phyloP scores from a whole-genome alignment of 768 basidiomycete species.

The Lentinula sp. region DNA sequence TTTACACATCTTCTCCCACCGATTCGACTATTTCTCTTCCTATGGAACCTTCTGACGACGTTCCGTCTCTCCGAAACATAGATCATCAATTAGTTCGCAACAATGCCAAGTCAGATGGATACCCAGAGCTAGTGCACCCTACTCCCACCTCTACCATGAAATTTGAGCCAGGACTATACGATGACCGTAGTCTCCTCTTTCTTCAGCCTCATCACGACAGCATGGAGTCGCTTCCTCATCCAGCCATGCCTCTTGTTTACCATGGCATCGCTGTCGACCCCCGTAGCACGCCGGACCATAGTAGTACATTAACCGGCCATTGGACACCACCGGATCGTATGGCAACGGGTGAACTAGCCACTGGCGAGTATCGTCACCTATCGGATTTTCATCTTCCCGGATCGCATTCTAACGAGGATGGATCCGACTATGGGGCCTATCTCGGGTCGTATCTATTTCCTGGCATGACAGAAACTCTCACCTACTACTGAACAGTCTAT shows the following conservation, averaged over 20 bases:
- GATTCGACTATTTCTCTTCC: slow-evolving; percentile 27
- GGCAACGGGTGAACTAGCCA: background rate
- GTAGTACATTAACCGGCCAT: background rate
- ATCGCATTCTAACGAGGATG: background rate
- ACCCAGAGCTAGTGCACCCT: slow-evolving; percentile 2
- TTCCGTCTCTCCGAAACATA: slow-evolving; percentile 21
- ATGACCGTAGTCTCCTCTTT: slow-evolving; percentile 3
- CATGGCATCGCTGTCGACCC: background rate
- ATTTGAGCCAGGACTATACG: background rate
- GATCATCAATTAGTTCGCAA: slow-evolving; percentile 9
- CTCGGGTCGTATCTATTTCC: background rate
- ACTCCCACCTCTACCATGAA: background rate
- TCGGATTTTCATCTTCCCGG: background rate
- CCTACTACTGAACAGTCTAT: background rate
- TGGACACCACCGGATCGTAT: background rate
- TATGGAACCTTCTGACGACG: slow-evolving; percentile 17
- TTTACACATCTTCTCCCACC: slow-evolving; percentile 34
- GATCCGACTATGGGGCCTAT: background rate
- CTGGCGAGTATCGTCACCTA: background rate
- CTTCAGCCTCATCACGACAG: background rate
- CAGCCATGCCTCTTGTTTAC: background rate
- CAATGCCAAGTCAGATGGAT: background rate
- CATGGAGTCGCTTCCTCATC: background rate
- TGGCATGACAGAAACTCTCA: background rate
- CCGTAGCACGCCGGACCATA: background rate